phyloP scores from a whole-genome alignment of 2,329 filamentous ascomycete genomes.

The Aspergillus sclerotialis region DNA sequence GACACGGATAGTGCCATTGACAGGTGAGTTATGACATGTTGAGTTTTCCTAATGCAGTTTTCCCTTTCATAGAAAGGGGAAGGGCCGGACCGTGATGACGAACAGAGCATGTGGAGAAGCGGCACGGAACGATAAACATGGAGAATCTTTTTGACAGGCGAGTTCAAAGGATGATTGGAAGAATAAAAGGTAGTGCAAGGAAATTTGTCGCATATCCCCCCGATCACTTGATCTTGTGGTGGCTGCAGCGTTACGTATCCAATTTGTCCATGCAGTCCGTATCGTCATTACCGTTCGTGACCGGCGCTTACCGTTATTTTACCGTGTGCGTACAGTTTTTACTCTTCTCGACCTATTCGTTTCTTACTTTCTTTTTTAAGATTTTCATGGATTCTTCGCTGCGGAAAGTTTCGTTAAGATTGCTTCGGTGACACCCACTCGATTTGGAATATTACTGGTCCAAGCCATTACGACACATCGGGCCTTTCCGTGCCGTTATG shows the following conservation, averaged over 20 bases:
- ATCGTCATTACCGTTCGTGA: slow-evolving; percentile 13
- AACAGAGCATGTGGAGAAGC: slow-evolving; percentile 18
- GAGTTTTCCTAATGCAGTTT: slow-evolving; percentile 18
- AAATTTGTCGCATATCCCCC: background rate
- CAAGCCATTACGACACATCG: slow-evolving; percentile 16
- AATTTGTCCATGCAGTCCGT: slow-evolving; percentile 12
- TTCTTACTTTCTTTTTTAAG: background rate
- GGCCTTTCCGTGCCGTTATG: slow-evolving; percentile 32
- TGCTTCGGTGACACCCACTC: slow-evolving; percentile 5
- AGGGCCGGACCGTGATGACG: background rate
- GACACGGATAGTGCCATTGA: slow-evolving; percentile 72
- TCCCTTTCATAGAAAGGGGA: slow-evolving; percentile 3
- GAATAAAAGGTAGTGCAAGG: background rate
- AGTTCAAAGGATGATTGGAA: slow-evolving; percentile 16
- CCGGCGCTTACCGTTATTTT: slow-evolving; percentile 22
- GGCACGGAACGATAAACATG: slow-evolving; percentile 17
- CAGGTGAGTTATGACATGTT: slow-evolving; percentile 62
- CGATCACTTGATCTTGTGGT: slow-evolving; percentile 53
- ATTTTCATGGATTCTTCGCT: slow-evolving; percentile 4
- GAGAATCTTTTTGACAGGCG: background rate
- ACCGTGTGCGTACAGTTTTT: slow-evolving; percentile 22
- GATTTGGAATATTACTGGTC: slow-evolving; percentile 7
- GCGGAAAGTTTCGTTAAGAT: slow-evolving; percentile 2
- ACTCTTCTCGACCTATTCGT: slow-evolving; percentile 10
- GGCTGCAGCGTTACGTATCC: slow-evolving; percentile 16